phyloP scores from a whole-genome alignment of 2,329 filamentous ascomycete genomes.

The Myriosclerotinia duriaeana region DNA sequence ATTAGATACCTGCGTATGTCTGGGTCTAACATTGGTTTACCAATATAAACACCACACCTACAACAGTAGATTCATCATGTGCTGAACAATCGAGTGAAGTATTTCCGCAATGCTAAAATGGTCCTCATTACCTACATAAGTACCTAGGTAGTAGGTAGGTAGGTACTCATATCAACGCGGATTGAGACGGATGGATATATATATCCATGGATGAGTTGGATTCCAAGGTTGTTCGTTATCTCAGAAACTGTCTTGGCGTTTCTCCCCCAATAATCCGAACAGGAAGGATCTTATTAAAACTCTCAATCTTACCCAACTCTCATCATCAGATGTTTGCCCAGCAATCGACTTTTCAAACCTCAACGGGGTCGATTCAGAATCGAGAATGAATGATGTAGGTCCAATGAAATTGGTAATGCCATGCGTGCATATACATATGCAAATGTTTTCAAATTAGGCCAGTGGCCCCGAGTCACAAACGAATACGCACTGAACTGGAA shows the following conservation, averaged over 20 bases:
- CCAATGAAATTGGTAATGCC: not conserved
- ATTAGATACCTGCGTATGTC: not conserved
- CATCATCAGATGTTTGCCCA: not conserved
- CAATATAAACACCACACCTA: not conserved
- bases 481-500: not conserved
- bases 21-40: not conserved
- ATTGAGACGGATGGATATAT: not conserved
- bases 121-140: not conserved
- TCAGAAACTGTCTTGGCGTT: not conserved
- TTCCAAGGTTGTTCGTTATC: not conserved
- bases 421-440: not conserved
- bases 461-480: slow-evolving; percentile 8
- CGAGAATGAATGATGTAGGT: not conserved
- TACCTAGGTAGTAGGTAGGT: not conserved
- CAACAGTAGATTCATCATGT: not conserved
- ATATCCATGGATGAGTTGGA: not conserved
- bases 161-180: not conserved
- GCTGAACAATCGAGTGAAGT: not conserved
- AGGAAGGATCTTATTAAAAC: not conserved
- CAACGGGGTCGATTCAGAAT: not conserved
- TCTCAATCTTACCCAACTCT: not conserved
- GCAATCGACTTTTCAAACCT: not conserved
- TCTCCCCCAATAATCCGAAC: not conserved
- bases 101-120: not conserved
- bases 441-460: not conserved